These are phyloP conservation scores for Tolypocladium album DNA, from an alignment of 2,329 filamentous ascomycete genomes.

Conservation along the genomic window DNA sequence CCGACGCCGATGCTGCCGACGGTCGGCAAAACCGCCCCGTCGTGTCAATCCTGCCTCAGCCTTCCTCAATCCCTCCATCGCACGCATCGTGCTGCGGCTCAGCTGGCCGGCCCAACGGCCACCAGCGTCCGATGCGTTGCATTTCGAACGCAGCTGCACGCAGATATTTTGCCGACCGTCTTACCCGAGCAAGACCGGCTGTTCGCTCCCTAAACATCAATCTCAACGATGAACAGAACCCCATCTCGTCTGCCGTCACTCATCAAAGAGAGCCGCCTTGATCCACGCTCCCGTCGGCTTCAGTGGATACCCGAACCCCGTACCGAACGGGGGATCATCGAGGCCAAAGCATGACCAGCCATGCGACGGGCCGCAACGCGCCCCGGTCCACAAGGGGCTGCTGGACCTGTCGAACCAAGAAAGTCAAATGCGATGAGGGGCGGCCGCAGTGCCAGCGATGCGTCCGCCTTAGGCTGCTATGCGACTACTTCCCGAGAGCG, in stretches of 20 bases:
- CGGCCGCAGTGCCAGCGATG: not conserved
- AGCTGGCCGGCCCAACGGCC: not conserved
- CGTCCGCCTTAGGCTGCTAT: not conserved
- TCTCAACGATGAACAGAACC: not conserved
- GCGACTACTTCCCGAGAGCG: not conserved
- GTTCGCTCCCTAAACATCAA: not conserved
- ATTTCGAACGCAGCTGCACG: not conserved
- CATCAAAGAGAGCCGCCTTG: not conserved
- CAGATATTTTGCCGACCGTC: no score
- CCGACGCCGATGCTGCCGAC: not conserved
- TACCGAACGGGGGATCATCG: not conserved
- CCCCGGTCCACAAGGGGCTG: not conserved
- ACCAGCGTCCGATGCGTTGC: not conserved
- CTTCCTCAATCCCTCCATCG: not conserved
- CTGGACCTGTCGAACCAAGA: not conserved
- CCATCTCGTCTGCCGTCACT: not conserved
- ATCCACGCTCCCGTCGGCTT: no score
- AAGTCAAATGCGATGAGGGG: not conserved
- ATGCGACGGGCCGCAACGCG: not conserved
- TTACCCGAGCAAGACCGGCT: not conserved
- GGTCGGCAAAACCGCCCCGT: not conserved
- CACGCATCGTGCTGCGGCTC: not conserved
- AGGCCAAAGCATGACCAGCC: not conserved
- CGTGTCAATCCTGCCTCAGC: not conserved
- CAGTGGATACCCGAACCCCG: no score